Percentiles rank a stretch among this genome's conserved stretches.
These are phyloP conservation scores for Geotrichum phurueaensis DNA, from an alignment of 1,139 yeast species.

Conservation along the genomic window DNA sequence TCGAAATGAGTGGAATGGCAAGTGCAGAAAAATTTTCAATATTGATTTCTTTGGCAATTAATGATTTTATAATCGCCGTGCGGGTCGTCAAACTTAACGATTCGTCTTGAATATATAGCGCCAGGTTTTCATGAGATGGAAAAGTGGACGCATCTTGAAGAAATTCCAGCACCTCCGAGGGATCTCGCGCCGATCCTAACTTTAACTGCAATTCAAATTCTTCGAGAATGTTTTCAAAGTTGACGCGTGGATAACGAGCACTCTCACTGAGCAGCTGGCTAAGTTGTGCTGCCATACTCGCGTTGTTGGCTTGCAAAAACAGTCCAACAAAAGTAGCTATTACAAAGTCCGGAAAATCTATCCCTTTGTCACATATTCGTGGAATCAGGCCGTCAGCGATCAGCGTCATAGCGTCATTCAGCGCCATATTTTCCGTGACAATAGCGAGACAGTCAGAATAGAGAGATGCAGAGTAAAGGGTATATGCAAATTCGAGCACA, in stretches of 20 bases:
- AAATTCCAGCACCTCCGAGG: not conserved
- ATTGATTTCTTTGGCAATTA: not conserved
- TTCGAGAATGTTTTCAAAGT: not conserved
- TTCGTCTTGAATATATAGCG: slow-evolving; percentile 1
- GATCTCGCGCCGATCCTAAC: not conserved
- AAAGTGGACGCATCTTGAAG: not conserved
- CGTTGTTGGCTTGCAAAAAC: slow-evolving; percentile 3
- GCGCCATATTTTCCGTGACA: slow-evolving; percentile 6
- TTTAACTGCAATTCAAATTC: slow-evolving; percentile 8
- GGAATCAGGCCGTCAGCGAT: slow-evolving; percentile 3
- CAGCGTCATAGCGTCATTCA: slow-evolving; percentile 4
- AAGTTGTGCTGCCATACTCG: slow-evolving; percentile 11
- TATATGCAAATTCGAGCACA: slow-evolving; percentile 6
- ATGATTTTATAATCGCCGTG: slow-evolving; percentile 4
- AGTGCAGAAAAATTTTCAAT: not conserved
- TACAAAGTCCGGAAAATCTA: slow-evolving; percentile 5
- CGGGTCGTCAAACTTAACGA: not conserved
- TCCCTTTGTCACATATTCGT: not conserved
- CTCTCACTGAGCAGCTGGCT: not conserved
- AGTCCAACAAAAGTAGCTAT: not conserved
- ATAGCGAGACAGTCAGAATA: slow-evolving; percentile 7
- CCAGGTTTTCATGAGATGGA: not conserved
- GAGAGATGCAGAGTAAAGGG: slow-evolving; percentile 1
- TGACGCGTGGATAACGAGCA: not conserved
- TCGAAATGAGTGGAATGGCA: not conserved